These are phyloP conservation scores for Trametes coccinea DNA, from an alignment of 768 basidiomycete genomes.

Conservation along the genomic window DNA sequence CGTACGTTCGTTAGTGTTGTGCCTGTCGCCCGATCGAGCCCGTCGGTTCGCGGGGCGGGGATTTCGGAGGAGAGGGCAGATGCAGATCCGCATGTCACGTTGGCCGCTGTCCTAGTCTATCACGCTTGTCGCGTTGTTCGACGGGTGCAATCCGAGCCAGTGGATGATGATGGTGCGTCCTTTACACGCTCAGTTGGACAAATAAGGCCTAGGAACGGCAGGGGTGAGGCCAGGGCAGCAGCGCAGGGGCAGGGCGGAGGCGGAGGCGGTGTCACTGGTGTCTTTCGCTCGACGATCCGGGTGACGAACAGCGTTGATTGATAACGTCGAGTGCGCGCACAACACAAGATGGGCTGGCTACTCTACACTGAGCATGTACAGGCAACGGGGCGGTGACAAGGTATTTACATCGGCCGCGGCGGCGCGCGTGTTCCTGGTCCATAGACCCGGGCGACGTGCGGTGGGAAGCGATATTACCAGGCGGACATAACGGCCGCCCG, in stretches of 20 bases:
- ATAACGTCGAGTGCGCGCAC: constrained; percentile 6
- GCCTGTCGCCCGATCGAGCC: no score
- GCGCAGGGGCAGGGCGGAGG: background rate
- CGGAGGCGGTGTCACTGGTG: background rate
- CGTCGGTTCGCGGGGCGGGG: no score
- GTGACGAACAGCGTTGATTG: constrained; percentile 6
- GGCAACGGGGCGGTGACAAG: background rate
- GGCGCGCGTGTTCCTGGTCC: background rate
- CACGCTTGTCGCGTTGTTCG: background rate
- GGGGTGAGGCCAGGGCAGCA: background rate
- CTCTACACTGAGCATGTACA: constrained; percentile 10
- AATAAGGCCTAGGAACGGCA: no score
- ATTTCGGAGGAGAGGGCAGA: background rate
- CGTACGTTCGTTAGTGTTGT: no score
- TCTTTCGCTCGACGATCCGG: background rate
- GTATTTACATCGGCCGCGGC: background rate
- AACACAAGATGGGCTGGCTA: background rate
- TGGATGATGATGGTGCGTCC: background rate
- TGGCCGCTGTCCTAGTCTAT: background rate
- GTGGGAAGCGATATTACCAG: constrained; percentile 10
- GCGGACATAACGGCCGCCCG: constrained; percentile 12
- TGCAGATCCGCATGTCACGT: constrained; percentile 3
- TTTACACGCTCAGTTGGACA: background rate
- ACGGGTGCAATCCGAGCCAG: background rate
- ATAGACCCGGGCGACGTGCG: background rate